These are phyloP conservation scores for Cystofilobasidium macerans DNA, from an alignment of 768 basidiomycete genomes.

Conservation along the genomic window DNA sequence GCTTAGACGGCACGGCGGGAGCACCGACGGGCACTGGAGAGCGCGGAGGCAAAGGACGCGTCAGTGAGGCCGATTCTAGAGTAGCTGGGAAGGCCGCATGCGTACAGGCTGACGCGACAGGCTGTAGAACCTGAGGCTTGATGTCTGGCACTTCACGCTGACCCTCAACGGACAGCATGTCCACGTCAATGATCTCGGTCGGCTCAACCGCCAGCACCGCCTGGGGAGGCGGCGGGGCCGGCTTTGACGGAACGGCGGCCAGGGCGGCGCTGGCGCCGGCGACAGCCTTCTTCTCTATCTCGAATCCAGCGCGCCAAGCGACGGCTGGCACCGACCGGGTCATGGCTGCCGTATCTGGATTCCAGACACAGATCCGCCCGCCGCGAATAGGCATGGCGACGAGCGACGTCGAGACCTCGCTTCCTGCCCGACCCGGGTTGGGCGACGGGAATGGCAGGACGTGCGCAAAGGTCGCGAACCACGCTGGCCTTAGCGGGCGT, in stretches of 20 bases:
- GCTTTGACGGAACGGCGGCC: not conserved
- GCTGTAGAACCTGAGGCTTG: not conserved
- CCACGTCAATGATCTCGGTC: not conserved
- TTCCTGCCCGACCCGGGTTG: not conserved
- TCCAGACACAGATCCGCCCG: not conserved
- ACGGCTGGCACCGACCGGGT: not conserved
- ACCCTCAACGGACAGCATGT: not conserved
- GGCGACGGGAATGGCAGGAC: not conserved
- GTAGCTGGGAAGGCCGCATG: no score
- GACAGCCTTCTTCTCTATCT: not conserved
- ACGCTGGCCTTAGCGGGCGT: not conserved
- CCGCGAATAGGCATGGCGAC: not conserved
- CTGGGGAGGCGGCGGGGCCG: not conserved
- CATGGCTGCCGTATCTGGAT: not conserved
- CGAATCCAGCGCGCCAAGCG: not conserved
- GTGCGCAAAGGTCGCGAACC: conserved; percentile 4
- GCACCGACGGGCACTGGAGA: no score
- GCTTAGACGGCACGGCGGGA: no score
- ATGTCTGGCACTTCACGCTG: not conserved
- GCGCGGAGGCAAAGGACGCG: no score
- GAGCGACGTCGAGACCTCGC: not conserved
- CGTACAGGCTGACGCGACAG: not conserved
- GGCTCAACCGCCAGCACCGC: not conserved
- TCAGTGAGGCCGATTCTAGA: no score
- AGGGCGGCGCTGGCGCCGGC: not conserved